Base-by-base conservation (phyloP, 805 yeast species). In the Komagataella pastoris region DNA sequence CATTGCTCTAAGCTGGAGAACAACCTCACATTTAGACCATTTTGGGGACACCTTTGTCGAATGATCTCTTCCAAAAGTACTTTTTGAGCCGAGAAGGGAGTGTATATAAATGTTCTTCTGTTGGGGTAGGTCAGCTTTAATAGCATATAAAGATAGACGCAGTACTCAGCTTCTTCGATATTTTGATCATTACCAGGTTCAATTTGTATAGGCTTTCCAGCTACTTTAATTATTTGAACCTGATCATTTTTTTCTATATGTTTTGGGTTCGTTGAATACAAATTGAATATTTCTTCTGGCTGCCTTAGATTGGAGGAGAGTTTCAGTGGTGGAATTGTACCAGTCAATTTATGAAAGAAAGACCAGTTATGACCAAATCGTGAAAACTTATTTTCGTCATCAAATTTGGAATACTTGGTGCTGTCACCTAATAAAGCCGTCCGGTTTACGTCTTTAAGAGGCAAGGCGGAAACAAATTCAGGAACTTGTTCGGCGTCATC, bases 131-230 rank as follows among this genome's bases (percentile, higher is more conserved):
- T 79, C 18, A 69, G 53, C 4, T 74, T 57, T 72, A 80, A 62
- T 52, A 75, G 77, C 60, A 69, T 71, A 56, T 65, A 77, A 6
- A 77, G 54, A 0, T 65, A 61, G 14, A 75, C 75, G 17, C 72
- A 65, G 52, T 63, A 73, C 54, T 75, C 77, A 0, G 81, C 82
- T 55, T 79, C 79, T 7, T 63, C 67, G n/a, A 70, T 50, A 52
- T 74, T 74, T 45, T 69, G 74, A 61, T 50, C 61, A 30, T 59
- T 53, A 1, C 58, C 61, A 1, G 63, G 58, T 1, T 30, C 40
- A 30, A 30, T 8, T 30, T 30, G 40, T 8, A 30, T 8, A 14
- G 40, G 40, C 40, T 10, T 30, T 30, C 40, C 40, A 10, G 40
- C 40, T 10, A 30, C 40, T 30, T 30, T 30, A 8, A 30, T 30